Evolutionary conservation across 2,329 filamentous ascomycete species (phyloP).

Genomic region (Colletotrichum sojae): DNA sequence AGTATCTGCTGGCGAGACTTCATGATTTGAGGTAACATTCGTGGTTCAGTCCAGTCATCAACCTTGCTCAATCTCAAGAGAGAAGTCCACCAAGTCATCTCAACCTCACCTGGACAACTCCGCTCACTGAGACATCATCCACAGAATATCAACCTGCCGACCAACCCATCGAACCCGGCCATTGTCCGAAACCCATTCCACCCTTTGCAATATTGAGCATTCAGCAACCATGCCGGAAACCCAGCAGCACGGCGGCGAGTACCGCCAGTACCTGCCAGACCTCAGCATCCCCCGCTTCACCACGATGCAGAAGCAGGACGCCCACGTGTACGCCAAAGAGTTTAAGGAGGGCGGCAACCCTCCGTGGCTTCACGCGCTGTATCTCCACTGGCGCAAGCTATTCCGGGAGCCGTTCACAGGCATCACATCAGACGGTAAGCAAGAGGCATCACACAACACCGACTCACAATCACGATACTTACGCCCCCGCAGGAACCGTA

Average conservation of each 20-base stretch:
- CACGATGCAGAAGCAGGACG: conserved; percentile 73
- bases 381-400: conserved; percentile 70
- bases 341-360: conserved; percentile 73
- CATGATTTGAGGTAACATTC: background rate
- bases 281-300: conserved; percentile 73
- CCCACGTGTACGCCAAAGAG: conserved; percentile 72
- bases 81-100: background rate
- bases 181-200: background rate
- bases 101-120: background rate
- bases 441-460: background rate
- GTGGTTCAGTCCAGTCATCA: background rate
- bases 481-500: conserved; percentile 58
- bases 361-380: conserved; percentile 77
- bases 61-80: background rate
- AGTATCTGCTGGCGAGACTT: conserved; percentile 1
- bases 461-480: conserved; percentile 2
- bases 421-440: conserved; percentile 76
- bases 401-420: conserved; percentile 79
- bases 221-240: conserved; percentile 2
- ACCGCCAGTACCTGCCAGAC: conserved; percentile 74
- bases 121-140: background rate
- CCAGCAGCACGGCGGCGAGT: conserved; percentile 51
- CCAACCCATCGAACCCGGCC: background rate
- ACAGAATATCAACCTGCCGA: background rate
- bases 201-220: background rate